These are phyloP conservation scores for Hymenoscyphus fraxineus DNA, from an alignment of 2,329 filamentous ascomycete species.

Conservation along the genomic window DNA sequence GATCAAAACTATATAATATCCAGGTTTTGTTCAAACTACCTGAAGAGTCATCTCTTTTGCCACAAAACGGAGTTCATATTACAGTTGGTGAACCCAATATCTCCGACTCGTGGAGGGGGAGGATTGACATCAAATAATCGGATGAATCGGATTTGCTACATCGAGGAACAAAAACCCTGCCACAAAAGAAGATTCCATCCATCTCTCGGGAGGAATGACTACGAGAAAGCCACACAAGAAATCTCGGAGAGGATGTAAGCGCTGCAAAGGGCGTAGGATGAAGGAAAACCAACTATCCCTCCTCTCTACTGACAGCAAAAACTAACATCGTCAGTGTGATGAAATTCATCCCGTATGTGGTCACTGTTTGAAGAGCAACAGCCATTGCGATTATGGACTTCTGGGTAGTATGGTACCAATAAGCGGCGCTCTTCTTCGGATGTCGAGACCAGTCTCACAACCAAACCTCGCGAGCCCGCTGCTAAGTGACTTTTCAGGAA, in stretches of 20 bases:
- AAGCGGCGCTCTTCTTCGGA: constrained; percentile 2
- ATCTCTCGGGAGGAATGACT: constrained; percentile 9
- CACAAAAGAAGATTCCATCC: neutral
- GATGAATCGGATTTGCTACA: neutral
- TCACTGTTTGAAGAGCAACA: constrained; percentile 61
- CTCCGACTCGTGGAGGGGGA: neutral
- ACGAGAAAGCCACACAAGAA: constrained; percentile 61
- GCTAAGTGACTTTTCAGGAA: constrained; percentile 4
- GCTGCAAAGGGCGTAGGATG: constrained; percentile 64
- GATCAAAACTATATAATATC: neutral
- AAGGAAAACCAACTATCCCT: constrained; percentile 46
- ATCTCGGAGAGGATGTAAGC: constrained; percentile 59
- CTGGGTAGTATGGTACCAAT: constrained; percentile 1
- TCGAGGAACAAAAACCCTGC: neutral
- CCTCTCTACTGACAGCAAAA: neutral
- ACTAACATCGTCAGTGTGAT: constrained; percentile 48
- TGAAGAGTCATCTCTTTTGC: neutral
- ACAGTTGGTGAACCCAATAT: neutral
- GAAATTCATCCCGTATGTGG: constrained; percentile 60
- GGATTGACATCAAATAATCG: neutral
- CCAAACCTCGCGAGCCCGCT: neutral
- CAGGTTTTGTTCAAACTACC: neutral
- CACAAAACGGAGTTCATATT: neutral
- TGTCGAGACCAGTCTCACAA: neutral
- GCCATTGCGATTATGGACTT: constrained; percentile 58